These are phyloP conservation scores for Penicillium capsulatum DNA, from an alignment of 2,329 filamentous ascomycete genomes.

Conservation along the genomic window DNA sequence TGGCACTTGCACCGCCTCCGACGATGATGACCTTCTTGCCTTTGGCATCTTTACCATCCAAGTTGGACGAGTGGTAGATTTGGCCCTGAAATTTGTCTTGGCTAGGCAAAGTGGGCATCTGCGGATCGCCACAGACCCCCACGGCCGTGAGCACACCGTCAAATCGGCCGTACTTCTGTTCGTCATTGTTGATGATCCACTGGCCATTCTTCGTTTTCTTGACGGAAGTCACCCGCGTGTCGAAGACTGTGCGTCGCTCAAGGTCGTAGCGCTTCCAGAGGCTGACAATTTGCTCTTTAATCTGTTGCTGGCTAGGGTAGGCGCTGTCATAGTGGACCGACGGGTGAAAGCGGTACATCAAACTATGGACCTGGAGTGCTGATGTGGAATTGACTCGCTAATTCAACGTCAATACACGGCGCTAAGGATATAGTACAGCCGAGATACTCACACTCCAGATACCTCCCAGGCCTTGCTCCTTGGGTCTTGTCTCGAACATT, in stretches of 20 bases:
- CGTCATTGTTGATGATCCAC: slow-evolving; percentile 75
- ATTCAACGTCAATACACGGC: background rate
- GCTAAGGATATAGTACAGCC: background rate
- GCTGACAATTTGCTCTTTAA: slow-evolving; percentile 65
- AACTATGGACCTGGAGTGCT: slow-evolving; percentile 73
- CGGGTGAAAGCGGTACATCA: slow-evolving; percentile 87
- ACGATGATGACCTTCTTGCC: slow-evolving; percentile 73
- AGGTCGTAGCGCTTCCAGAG: slow-evolving; percentile 74
- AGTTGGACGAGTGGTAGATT: slow-evolving; percentile 69
- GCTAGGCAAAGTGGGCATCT: slow-evolving; percentile 66
- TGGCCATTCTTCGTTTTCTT: slow-evolving; percentile 64
- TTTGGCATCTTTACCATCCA: slow-evolving; percentile 68
- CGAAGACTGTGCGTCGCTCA: slow-evolving; percentile 66
- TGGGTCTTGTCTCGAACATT: slow-evolving; percentile 68
- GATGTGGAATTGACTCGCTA: slow-evolving; percentile 78
- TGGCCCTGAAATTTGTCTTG: slow-evolving; percentile 67
- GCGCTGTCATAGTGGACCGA: slow-evolving; percentile 68
- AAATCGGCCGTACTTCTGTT: slow-evolving; percentile 65
- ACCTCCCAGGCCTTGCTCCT: slow-evolving; percentile 63
- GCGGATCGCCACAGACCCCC: slow-evolving; percentile 74
- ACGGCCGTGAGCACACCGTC: slow-evolving; percentile 75
- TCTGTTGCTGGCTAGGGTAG: slow-evolving; percentile 74
- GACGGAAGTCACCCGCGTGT: slow-evolving; percentile 64
- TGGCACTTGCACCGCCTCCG: slow-evolving; percentile 73
- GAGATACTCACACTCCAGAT: slow-evolving; percentile 66